Percentiles rank a stretch among this genome's conserved stretches.
phyloP scores from a whole-genome alignment of 345 rosid genomes.

The Camelina hispida region DNA sequence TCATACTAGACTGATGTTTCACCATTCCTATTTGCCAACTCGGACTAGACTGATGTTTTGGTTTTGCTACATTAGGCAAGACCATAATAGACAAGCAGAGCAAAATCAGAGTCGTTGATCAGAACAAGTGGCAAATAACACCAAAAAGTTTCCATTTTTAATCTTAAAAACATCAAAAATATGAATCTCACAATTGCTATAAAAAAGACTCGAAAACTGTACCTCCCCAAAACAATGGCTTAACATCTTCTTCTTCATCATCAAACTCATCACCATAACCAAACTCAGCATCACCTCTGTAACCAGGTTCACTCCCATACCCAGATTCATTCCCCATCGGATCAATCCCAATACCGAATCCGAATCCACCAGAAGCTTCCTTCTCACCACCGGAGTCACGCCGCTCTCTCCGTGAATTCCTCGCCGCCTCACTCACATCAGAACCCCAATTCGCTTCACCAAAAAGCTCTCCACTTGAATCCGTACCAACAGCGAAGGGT shows the following conservation, averaged over 20 bases:
- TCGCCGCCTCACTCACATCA: constrained; percentile 85
- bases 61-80: neutral
- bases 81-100: constrained; percentile 2
- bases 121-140: constrained; percentile 4
- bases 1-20: neutral
- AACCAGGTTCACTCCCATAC: constrained; percentile 96
- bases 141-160: constrained; percentile 17
- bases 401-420: constrained; percentile 68
- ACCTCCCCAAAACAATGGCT: constrained; percentile 92
- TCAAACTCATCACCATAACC: constrained; percentile 95
- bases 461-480: constrained; percentile 96
- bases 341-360: constrained; percentile 58
- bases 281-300: constrained; percentile 94
- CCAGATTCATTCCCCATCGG: constrained; percentile 82
- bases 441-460: constrained; percentile 85
- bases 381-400: constrained; percentile 60
- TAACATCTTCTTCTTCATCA: constrained; percentile 90
- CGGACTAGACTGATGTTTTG: neutral
- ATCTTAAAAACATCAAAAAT: neutral
- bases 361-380: constrained; percentile 54
- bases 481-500: constrained; percentile 84
- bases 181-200: neutral
- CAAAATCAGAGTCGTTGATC: neutral
- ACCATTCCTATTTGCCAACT: neutral
- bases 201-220: neutral